A percentile compares a stretch with the other conserved stretches of the same genome.
These are phyloP conservation scores for Penicillium pancosmium DNA, from an alignment of 495 filamentous ascomycete genomes.

Conservation along the genomic window DNA sequence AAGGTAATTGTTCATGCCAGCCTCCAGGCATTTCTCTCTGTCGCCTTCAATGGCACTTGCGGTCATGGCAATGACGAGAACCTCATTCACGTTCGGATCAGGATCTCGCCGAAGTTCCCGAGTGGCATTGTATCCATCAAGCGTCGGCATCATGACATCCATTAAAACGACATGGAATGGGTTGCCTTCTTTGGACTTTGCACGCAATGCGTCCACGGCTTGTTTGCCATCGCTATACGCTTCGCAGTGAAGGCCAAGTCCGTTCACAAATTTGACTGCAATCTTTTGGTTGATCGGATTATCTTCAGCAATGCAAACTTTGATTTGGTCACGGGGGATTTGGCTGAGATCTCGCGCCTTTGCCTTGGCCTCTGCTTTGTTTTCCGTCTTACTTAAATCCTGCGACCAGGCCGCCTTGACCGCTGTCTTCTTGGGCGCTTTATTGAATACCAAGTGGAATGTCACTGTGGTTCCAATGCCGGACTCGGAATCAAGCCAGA, in stretches of 20 bases:
- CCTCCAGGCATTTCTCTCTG: constrained; percentile 86
- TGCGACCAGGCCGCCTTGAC: constrained; percentile 61
- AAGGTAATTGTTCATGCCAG: constrained; percentile 95
- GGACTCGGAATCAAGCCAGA: constrained; percentile 76
- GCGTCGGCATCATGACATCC: constrained; percentile 94
- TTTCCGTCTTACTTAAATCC: constrained; percentile 35
- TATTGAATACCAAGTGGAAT: constrained; percentile 81
- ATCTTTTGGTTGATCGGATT: constrained; percentile 93
- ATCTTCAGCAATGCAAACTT: constrained; percentile 89
- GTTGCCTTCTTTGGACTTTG: constrained; percentile 64
- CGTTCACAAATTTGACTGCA: constrained; percentile 83
- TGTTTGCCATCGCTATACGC: constrained; percentile 85
- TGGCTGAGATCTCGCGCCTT: constrained; percentile 59
- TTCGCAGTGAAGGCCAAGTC: constrained; percentile 78
- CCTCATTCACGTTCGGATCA: constrained; percentile 70
- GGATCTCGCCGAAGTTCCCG: constrained; percentile 74
- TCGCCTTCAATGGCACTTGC: constrained; percentile 90
- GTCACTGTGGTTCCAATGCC: constrained; percentile 82
- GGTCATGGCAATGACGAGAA: constrained; percentile 92
- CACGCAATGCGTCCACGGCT: constrained; percentile 80
- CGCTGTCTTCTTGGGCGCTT: constrained; percentile 63
- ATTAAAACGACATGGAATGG: constrained; percentile 82
- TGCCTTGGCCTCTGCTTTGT: constrained; percentile 31
- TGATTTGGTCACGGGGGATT: constrained; percentile 74
- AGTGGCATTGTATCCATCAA: constrained; percentile 93